Evolutionary conservation across 2,329 filamentous ascomycete genomes (phyloP).

Genomic region (Eutypella sp.): DNA sequence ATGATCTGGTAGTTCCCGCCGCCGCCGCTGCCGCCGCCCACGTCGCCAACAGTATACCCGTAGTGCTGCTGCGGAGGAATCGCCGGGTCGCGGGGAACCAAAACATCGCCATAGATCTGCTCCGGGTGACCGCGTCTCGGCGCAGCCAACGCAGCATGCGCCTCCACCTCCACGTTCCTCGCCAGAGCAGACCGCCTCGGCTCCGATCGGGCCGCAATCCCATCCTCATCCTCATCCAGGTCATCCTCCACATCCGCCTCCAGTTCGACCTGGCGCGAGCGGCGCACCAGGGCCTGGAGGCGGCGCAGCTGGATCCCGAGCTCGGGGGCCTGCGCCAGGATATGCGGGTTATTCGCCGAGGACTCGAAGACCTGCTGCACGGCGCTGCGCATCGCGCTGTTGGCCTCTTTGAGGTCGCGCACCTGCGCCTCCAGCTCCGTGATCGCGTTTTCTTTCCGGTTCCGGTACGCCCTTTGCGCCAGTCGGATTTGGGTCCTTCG

Average conservation of each 20-base stretch:
- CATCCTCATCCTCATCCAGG: slow-evolving; percentile 10
- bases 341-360: slow-evolving; percentile 49
- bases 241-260: slow-evolving; percentile 20
- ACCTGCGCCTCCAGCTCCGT: slow-evolving; percentile 67
- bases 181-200: no score
- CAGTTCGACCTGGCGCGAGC: slow-evolving; percentile 30
- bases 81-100: slow-evolving; percentile 12
- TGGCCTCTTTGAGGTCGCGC: slow-evolving; percentile 60
- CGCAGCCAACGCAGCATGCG: no score
- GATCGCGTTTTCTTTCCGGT: slow-evolving; percentile 80
- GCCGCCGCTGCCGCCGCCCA: slow-evolving; percentile 5
- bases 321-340: slow-evolving; percentile 51
- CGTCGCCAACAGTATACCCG: no score
- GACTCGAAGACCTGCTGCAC: slow-evolving; percentile 65
- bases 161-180: no score
- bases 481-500: slow-evolving; percentile 82
- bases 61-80: no score
- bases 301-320: slow-evolving; percentile 55
- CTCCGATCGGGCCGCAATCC: no score
- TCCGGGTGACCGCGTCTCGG: slow-evolving; percentile 7
- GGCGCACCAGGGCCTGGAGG: slow-evolving; percentile 52
- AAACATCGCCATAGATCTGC: slow-evolving; percentile 8
- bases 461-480: slow-evolving; percentile 79
- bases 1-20: slow-evolving; percentile 41
- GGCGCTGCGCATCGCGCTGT: slow-evolving; percentile 68